These are phyloP conservation scores for Candida khao-thaluensis DNA, from an alignment of 805 yeast species.

Conservation along the genomic window DNA sequence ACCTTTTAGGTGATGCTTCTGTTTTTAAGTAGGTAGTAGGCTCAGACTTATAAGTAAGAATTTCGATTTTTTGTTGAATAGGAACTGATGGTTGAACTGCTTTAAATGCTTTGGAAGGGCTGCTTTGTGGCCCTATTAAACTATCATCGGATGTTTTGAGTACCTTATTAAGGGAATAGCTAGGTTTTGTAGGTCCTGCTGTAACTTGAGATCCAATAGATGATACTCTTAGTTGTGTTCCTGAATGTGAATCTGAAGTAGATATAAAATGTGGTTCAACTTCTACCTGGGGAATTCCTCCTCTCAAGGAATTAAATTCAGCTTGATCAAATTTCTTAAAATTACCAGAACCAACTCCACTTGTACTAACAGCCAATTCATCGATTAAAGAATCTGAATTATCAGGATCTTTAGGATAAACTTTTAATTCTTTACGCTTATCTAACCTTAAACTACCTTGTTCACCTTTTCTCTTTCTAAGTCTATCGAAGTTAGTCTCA, in stretches of 20 bases:
- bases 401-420: background rate
- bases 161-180: background rate
- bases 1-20: background rate
- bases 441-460: background rate
- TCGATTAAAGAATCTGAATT: background rate
- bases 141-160: background rate
- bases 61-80: constrained; percentile 11
- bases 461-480: constrained; percentile 1
- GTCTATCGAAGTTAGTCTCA: background rate
- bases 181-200: background rate
- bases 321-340: background rate
- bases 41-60: constrained; percentile 3
- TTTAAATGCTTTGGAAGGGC: constrained; percentile 5
- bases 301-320: background rate
- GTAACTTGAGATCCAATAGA: background rate
- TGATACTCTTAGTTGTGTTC: background rate
- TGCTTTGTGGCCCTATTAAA: background rate
- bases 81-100: constrained; percentile 16
- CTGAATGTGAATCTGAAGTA: background rate
- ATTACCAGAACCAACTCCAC: too few relatives aligned
- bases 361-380: background rate
- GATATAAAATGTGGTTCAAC: background rate
- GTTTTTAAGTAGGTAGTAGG: constrained; percentile 6
- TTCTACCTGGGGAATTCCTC: background rate
- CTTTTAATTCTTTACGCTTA: constrained; percentile 4